These are phyloP conservation scores for Melanopsichium pennsylvanicum DNA, from an alignment of 1,284 basidiomycete species.

Conservation along the genomic window DNA sequence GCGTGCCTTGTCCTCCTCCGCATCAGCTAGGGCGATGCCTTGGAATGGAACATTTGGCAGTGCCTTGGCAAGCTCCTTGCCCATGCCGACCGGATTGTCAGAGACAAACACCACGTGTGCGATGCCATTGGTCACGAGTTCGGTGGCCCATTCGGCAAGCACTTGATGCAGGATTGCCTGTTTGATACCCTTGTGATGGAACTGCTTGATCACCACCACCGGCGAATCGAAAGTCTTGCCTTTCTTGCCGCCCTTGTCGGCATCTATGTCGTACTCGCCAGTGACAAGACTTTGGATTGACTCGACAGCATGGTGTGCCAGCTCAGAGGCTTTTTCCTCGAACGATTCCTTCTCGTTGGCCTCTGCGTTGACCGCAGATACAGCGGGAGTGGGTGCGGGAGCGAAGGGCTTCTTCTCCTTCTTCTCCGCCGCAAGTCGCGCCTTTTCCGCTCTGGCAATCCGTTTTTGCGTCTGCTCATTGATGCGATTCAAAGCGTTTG, in stretches of 20 bases:
- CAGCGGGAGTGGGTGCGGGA: slow-evolving; percentile 5
- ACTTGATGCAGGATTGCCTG: slow-evolving; percentile 78
- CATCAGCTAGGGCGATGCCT: slow-evolving; percentile 70
- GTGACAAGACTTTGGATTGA: slow-evolving; percentile 22
- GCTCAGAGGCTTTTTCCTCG: slow-evolving; percentile 26
- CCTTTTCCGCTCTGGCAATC: slow-evolving; percentile 44
- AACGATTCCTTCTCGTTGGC: slow-evolving; percentile 15
- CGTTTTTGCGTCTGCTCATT: slow-evolving; percentile 65
- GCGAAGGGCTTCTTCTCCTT: slow-evolving; percentile 9
- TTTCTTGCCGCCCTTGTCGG: slow-evolving; percentile 8
- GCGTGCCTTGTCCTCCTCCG: slow-evolving; percentile 80
- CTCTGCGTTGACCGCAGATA: neutral
- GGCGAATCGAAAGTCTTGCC: slow-evolving; percentile 38
- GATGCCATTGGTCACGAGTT: slow-evolving; percentile 69
- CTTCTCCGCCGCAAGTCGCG: slow-evolving; percentile 36
- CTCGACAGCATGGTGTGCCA: slow-evolving; percentile 22
- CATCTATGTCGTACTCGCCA: neutral
- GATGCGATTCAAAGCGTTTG: slow-evolving; percentile 76
- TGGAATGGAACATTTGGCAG: slow-evolving; percentile 86
- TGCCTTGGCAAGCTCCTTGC: slow-evolving; percentile 83
- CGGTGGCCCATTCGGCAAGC: slow-evolving; percentile 85
- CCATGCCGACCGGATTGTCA: slow-evolving; percentile 82
- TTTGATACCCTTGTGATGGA: slow-evolving; percentile 66
- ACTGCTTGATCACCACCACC: slow-evolving; percentile 57
- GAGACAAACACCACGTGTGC: slow-evolving; percentile 92